phyloP scores from a whole-genome alignment of 192 early-diverging fungal species.

The Backusella tuberculispora region DNA sequence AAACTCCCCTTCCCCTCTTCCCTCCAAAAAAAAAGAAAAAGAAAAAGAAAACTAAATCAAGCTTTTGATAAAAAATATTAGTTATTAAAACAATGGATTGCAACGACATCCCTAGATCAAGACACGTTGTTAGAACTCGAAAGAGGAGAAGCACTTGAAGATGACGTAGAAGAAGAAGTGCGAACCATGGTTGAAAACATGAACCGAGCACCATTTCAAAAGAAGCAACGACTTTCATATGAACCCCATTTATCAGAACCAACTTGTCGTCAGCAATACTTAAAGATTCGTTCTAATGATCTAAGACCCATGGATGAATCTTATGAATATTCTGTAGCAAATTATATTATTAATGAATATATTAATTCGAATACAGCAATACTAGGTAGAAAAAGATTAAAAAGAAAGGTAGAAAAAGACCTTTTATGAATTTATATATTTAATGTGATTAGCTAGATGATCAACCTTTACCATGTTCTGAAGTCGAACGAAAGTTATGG shows the following conservation, averaged over 20 bases:
- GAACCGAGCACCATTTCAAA: neutral
- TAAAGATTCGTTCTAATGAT: neutral
- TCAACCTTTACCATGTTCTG: neutral
- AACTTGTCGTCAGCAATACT: neutral
- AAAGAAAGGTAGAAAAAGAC: too few relatives aligned
- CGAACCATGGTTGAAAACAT: neutral
- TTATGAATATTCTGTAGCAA: neutral
- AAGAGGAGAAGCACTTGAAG: neutral
- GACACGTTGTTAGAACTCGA: neutral
- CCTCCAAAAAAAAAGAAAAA: too few relatives aligned
- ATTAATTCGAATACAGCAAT: neutral
- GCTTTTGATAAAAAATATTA: neutral
- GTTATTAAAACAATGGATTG: conserved; percentile 1
- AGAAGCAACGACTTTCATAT: neutral
- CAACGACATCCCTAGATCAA: neutral
- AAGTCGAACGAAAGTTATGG: neutral
- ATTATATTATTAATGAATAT: conserved; percentile 11
- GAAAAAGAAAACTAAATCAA: neutral
- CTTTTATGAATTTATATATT: neutral
- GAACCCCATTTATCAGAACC: neutral
- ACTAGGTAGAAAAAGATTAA: conserved; percentile 3
- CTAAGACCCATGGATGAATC: neutral
- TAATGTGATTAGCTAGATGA: neutral
- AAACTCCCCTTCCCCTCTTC: too few relatives aligned
- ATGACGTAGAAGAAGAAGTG: neutral